Conservation (phyloP, 2,329 filamentous ascomycete species). For the Alternaria tenuissima region DNA sequence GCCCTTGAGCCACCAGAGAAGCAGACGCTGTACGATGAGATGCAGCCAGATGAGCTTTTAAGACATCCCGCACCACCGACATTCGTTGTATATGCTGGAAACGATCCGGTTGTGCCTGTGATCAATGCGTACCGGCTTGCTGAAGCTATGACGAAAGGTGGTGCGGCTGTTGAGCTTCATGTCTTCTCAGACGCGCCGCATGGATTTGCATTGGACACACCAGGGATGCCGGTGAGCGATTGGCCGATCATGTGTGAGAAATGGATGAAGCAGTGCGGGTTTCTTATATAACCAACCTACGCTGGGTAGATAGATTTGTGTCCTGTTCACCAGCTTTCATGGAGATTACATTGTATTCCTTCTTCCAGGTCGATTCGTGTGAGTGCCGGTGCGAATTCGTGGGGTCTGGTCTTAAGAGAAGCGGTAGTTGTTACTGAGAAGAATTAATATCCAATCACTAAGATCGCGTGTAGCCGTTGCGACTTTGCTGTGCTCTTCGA, state of each 20-base stretch:
- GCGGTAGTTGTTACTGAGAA: too few species aligned
- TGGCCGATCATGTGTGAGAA: slow-evolving; percentile 27
- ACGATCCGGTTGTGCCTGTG: slow-evolving; percentile 27
- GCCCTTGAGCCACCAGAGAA: slow-evolving; percentile 26
- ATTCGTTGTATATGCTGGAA: slow-evolving; percentile 31
- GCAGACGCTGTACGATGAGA: slow-evolving; percentile 25
- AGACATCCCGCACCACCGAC: slow-evolving; percentile 12
- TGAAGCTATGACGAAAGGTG: slow-evolving; percentile 17
- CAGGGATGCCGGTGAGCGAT: slow-evolving; percentile 19
- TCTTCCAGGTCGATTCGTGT: too few species aligned
- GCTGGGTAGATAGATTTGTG: neutral
- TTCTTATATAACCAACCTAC: neutral
- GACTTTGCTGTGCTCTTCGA: too few species aligned
- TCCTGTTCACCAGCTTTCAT: neutral
- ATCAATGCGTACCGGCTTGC: slow-evolving; percentile 29
- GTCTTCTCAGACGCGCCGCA: slow-evolving; percentile 33
- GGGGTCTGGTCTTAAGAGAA: too few species aligned
- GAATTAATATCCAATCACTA: too few species aligned
- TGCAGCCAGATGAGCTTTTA: slow-evolving; percentile 32
- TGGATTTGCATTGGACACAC: slow-evolving; percentile 29
- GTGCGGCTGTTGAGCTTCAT: slow-evolving; percentile 26
- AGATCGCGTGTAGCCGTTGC: too few species aligned
- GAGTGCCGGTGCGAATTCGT: too few species aligned
- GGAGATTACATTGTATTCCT: neutral
- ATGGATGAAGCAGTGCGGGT: slow-evolving; percentile 24